Evolutionary conservation across 495 filamentous ascomycete genomes (phyloP).

Genomic region (Penicillium desertorum): DNA sequence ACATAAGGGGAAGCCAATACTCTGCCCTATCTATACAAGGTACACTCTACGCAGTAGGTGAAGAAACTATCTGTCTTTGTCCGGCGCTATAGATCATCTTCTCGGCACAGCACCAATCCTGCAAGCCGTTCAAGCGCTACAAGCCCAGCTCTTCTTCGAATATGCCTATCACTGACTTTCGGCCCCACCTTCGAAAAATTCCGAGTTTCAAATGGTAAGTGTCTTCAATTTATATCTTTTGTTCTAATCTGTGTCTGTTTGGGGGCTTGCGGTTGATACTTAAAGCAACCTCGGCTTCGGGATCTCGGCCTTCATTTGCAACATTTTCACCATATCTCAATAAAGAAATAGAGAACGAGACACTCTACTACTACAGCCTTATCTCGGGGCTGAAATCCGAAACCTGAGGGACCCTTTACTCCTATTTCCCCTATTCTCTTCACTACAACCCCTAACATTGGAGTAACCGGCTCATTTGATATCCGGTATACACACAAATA

Average conservation of each 20-base stretch:
- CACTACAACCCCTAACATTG: neutral
- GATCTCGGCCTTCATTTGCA: neutral
- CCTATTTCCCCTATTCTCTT: neutral
- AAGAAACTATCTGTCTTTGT: too few species aligned
- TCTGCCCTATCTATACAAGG: too few species aligned
- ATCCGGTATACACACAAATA: neutral
- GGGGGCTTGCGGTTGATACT: neutral
- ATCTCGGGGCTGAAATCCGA: neutral
- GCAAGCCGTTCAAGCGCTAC: neutral
- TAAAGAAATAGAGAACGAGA: neutral
- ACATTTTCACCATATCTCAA: neutral
- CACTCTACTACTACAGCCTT: neutral
- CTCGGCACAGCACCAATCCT: too few species aligned
- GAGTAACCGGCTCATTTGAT: neutral
- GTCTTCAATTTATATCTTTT: neutral
- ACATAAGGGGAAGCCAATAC: too few species aligned
- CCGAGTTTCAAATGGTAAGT: neutral
- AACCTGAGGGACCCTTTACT: neutral
- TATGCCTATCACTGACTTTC: constrained; percentile 7
- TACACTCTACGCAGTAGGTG: too few species aligned
- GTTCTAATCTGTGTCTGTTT: neutral
- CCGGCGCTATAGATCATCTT: neutral
- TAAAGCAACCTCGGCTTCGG: neutral
- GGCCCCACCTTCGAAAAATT: constrained; percentile 10
- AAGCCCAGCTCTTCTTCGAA: neutral